A percentile compares a stretch with the other conserved stretches of the same genome.
Conservation (phyloP, 2,329 filamentous ascomycete genomes). For the Fusarium brevicatenulatum region DNA sequence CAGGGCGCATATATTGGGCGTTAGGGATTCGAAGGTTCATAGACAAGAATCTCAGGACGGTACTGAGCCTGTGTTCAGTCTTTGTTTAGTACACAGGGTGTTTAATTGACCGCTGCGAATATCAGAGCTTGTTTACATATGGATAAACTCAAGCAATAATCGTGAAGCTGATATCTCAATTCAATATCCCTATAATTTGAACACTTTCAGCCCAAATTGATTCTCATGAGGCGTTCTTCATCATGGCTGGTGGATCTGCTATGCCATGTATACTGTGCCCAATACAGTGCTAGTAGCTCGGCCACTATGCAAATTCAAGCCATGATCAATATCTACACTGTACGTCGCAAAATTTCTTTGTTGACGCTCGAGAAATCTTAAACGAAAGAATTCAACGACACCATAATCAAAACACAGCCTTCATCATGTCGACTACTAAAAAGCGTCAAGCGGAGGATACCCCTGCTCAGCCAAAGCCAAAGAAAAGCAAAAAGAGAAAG, state of each 20-base stretch:
- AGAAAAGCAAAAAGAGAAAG: constrained; percentile 67
- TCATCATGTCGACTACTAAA: constrained; percentile 56
- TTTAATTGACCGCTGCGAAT: neutral
- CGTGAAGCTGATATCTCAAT: neutral
- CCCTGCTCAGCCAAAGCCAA: constrained; percentile 49
- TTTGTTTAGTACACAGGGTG: neutral
- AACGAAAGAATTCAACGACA: constrained; percentile 3
- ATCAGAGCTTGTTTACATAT: neutral
- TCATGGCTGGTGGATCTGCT: constrained; percentile 27
- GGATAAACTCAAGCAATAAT: too few species aligned
- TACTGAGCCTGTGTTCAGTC: neutral
- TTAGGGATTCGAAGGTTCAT: constrained; percentile 21
- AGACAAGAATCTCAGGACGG: constrained; percentile 10
- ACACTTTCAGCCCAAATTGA: too few species aligned
- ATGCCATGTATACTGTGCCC: constrained; percentile 9
- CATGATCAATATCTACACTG: constrained; percentile 33
- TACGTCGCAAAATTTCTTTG: constrained; percentile 42
- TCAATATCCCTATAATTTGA: neutral
- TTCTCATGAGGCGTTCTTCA: constrained; percentile 20
- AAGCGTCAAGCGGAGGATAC: constrained; percentile 67
- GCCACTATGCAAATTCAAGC: fast-evolving
- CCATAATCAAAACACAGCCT: constrained; percentile 6
- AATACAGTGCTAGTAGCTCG: constrained; percentile 5
- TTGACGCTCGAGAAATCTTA: constrained; percentile 19
- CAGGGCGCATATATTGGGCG: constrained; percentile 23